phyloP scores from a whole-genome alignment of 192 early-diverging fungal species.

The Piromyces finnis region DNA sequence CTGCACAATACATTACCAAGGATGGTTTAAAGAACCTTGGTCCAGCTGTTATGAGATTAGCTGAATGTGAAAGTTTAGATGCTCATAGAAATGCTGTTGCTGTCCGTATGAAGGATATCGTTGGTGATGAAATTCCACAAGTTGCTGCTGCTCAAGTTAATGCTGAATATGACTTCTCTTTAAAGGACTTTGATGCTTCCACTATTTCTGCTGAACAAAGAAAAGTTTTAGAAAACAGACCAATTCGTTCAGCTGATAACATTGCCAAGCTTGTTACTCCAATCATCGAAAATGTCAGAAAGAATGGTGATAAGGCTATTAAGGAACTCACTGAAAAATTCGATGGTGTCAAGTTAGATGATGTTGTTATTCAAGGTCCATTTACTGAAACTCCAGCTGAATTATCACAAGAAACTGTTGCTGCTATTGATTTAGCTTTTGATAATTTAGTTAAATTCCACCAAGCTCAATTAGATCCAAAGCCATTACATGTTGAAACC shows the following conservation, averaged over 20 bases:
- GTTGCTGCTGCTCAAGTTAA: too few relatives aligned
- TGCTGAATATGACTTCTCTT: not conserved
- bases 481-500: slow-evolving; percentile 69
- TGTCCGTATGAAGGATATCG: slow-evolving; percentile 48
- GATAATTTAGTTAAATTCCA: slow-evolving; percentile 88
- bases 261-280: slow-evolving; percentile 76
- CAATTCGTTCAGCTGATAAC: slow-evolving; percentile 79
- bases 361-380: slow-evolving; percentile 63
- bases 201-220: not conserved
- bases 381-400: slow-evolving; percentile 27
- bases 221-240: slow-evolving; percentile 57
- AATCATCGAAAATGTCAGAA: slow-evolving; percentile 70
- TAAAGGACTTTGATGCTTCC: not conserved
- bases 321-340: slow-evolving; percentile 75
- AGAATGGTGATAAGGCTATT: slow-evolving; percentile 68
- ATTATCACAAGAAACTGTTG: slow-evolving; percentile 35
- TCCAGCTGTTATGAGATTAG: slow-evolving; percentile 82
- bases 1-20: slow-evolving; percentile 72
- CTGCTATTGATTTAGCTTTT: slow-evolving; percentile 89
- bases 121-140: not conserved
- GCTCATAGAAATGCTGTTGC: slow-evolving; percentile 95
- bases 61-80: slow-evolving; percentile 87
- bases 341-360: slow-evolving; percentile 59
- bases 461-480: slow-evolving; percentile 62
- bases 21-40: slow-evolving; percentile 67